phyloP scores from a whole-genome alignment of 179 eudicot genomes.

The Silene noctiflora region DNA sequence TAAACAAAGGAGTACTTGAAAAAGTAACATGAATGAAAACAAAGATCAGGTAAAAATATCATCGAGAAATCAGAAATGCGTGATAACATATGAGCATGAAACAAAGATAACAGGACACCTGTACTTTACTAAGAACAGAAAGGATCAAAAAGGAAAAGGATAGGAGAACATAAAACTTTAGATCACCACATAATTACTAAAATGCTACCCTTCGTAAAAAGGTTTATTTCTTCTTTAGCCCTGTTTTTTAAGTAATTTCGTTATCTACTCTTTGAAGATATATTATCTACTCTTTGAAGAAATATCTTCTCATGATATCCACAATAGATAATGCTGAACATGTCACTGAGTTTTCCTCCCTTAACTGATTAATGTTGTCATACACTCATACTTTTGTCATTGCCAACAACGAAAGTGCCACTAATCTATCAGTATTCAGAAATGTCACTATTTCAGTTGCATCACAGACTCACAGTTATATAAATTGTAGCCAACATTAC shows the following conservation, averaged over 20 bases:
- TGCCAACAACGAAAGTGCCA: neutral
- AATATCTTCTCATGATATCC: slow-evolving; percentile 12
- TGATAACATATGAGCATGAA: neutral
- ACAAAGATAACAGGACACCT: slow-evolving; percentile 6
- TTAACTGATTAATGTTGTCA: slow-evolving; percentile 15
- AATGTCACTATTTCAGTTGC: neutral
- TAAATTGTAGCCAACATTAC: neutral
- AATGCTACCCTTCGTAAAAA: neutral
- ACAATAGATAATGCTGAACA: slow-evolving; percentile 10
- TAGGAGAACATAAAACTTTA: slow-evolving; percentile 16
- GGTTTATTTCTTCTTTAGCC: neutral
- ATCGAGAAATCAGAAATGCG: neutral
- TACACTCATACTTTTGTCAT: neutral
- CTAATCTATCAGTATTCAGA: neutral
- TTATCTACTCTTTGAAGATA: neutral
- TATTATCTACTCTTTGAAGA: neutral
- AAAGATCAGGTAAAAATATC: neutral
- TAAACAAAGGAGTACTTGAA: slow-evolving; percentile 11
- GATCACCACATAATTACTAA: slow-evolving; percentile 17
- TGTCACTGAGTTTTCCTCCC: neutral
- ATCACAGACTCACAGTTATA: neutral
- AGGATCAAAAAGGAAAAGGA: slow-evolving; percentile 13
- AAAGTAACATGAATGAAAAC: slow-evolving; percentile 15
- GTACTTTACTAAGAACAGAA: slow-evolving; percentile 14
- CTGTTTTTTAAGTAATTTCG: slow-evolving; percentile 1